A percentile compares a stretch with the other conserved stretches of the same genome.
phyloP scores from a whole-genome alignment of 768 basidiomycete species.

The Psilocybe sp. region DNA sequence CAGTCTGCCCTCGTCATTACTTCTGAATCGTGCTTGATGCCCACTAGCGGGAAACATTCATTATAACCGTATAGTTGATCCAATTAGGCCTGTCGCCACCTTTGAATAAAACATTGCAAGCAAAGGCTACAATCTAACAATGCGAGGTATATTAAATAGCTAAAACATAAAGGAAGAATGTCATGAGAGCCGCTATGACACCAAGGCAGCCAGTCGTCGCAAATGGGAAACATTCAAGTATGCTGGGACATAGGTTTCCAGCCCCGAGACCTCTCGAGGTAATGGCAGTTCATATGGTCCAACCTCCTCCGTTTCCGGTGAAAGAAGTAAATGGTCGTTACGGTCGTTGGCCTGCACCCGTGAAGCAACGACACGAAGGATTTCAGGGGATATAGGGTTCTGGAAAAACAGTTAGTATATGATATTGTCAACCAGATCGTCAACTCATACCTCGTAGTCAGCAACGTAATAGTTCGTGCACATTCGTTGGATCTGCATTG shows the following conservation, averaged over 20 bases:
- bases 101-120: constrained; percentile 36
- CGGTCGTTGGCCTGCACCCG: constrained; percentile 95
- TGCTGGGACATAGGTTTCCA: constrained; percentile 95
- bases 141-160: constrained; percentile 38
- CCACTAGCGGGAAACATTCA: too few relatives aligned
- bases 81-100: constrained; percentile 16
- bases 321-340: constrained; percentile 92
- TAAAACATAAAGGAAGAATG: constrained; percentile 14
- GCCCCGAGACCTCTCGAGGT: constrained; percentile 89
- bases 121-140: constrained; percentile 38
- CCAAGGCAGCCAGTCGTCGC: constrained; percentile 82
- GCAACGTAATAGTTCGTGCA: constrained; percentile 99
- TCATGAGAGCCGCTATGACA: constrained; percentile 27
- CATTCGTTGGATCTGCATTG: constrained; percentile 99
- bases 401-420: constrained; percentile 23
- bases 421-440: neutral
- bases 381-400: constrained; percentile 97
- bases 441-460: constrained; percentile 83
- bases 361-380: constrained; percentile 93
- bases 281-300: constrained; percentile 92
- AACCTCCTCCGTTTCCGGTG: constrained; percentile 96
- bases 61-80: constrained; percentile 1
- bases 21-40: too few relatives aligned
- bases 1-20: too few relatives aligned
- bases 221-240: constrained; percentile 89